phyloP scores from a whole-genome alignment of 2,329 filamentous ascomycete genomes.

The Fusarium proliferatum region DNA sequence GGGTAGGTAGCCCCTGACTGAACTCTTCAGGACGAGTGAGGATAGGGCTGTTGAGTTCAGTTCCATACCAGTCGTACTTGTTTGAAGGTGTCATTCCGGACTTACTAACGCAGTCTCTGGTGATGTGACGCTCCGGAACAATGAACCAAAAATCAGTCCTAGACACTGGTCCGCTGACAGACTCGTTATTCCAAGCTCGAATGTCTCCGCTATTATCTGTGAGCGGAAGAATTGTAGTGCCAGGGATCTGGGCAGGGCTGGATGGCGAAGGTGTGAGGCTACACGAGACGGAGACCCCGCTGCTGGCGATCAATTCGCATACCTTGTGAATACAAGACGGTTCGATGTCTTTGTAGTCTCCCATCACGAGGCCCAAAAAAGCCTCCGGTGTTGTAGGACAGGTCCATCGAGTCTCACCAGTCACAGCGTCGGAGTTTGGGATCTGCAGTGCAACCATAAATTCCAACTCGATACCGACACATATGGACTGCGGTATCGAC shows the following conservation, averaged over 20 bases:
- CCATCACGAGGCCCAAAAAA: slow-evolving; percentile 24
- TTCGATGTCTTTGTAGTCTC: slow-evolving; percentile 15
- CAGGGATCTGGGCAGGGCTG: slow-evolving; percentile 8
- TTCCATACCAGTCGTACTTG: slow-evolving; percentile 40
- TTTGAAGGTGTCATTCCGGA: slow-evolving; percentile 28
- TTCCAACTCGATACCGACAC: slow-evolving; percentile 45
- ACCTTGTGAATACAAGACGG: slow-evolving; percentile 32
- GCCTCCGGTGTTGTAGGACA: slow-evolving; percentile 18
- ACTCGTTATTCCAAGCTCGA: slow-evolving; percentile 36
- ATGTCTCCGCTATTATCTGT: slow-evolving; percentile 17
- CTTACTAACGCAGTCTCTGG: slow-evolving; percentile 25
- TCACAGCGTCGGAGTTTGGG: background rate
- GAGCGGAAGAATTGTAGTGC: slow-evolving; percentile 21
- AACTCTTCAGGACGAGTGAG: slow-evolving; percentile 34
- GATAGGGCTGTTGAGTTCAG: slow-evolving; percentile 45
- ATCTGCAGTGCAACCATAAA: slow-evolving; percentile 41
- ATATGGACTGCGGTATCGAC: slow-evolving; percentile 19
- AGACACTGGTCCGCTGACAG: background rate
- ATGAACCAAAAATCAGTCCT: slow-evolving; percentile 39
- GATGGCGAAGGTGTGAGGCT: slow-evolving; percentile 5
- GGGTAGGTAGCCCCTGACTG: slow-evolving; percentile 30
- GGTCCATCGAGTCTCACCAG: slow-evolving; percentile 20
- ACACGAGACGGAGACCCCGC: slow-evolving; percentile 37
- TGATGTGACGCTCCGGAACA: slow-evolving; percentile 38
- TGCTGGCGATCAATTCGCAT: slow-evolving; percentile 35